Evolutionary conservation across 1,139 yeast species (phyloP).

Genomic region (Lodderomyces pseudojiufengensis): DNA sequence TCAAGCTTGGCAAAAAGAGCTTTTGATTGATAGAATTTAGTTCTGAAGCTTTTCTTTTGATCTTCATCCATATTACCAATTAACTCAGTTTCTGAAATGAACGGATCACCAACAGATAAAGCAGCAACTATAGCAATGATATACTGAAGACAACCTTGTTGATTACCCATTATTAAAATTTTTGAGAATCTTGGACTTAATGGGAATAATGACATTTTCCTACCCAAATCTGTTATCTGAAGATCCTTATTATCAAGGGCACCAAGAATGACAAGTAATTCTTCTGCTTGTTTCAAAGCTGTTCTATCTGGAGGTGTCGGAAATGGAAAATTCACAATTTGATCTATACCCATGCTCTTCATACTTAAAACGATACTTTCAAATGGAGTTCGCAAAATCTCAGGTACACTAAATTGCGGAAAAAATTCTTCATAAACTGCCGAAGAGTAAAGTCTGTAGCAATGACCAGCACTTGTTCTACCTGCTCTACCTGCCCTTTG

Average conservation of each 20-base stretch:
- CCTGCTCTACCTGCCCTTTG: constrained; percentile 99
- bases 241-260: constrained; percentile 59
- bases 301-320: constrained; percentile 85
- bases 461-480: constrained; percentile 98
- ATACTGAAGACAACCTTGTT: constrained; percentile 79
- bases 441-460: constrained; percentile 90
- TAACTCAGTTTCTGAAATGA: constrained; percentile 67
- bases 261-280: constrained; percentile 66
- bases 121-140: constrained; percentile 90
- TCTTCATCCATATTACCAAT: constrained; percentile 25
- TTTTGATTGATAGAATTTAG: constrained; percentile 54
- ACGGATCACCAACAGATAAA: constrained; percentile 91
- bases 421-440: constrained; percentile 90
- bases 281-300: constrained; percentile 63
- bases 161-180: constrained; percentile 84
- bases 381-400: constrained; percentile 90
- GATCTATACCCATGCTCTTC: constrained; percentile 97
- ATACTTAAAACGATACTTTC: constrained; percentile 90
- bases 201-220: constrained; percentile 86
- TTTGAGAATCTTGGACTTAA: constrained; percentile 91
- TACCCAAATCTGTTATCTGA: constrained; percentile 71
- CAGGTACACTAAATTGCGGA: constrained; percentile 79
- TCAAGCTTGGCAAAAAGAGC: constrained; percentile 66
- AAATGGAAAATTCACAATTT: constrained; percentile 87
- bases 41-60: constrained; percentile 32